Percentiles rank a stretch among this genome's conserved stretches.
phyloP scores from a whole-genome alignment of 495 filamentous ascomycete genomes.

The Cryomyces antarcticus region DNA sequence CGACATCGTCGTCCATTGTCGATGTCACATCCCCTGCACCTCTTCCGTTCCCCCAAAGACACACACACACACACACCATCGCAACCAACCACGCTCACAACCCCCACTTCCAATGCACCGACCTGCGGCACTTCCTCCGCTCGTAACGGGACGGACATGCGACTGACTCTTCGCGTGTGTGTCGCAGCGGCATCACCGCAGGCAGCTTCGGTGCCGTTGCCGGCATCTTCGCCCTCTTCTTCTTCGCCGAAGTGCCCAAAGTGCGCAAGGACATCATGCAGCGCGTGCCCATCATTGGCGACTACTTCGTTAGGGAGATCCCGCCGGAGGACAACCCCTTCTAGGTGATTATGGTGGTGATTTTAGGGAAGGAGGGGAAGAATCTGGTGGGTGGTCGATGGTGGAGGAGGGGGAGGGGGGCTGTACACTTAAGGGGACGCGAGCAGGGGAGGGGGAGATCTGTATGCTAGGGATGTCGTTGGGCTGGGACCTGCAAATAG shows the following conservation, averaged over 20 bases:
- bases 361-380: background rate
- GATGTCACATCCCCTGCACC: too few species aligned
- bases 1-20: too few species aligned
- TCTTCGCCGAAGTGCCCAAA: conserved; percentile 49
- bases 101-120: too few species aligned
- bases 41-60: too few species aligned
- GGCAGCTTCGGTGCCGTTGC: conserved; percentile 38
- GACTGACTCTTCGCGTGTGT: too few species aligned
- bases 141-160: too few species aligned
- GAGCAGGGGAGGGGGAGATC: background rate
- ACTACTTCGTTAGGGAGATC: conserved; percentile 35
- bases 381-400: background rate
- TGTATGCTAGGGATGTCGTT: too few species aligned
- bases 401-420: too few species aligned
- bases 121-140: too few species aligned
- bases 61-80: too few species aligned
- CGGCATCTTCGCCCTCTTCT: conserved; percentile 44
- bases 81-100: too few species aligned
- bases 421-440: background rate
- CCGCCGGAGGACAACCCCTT: conserved; percentile 42
- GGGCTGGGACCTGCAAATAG: too few species aligned
- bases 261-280: conserved; percentile 43
- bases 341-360: conserved; percentile 6
- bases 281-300: conserved; percentile 38
- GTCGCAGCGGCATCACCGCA: conserved; percentile 15